phyloP scores from a whole-genome alignment of 306 rosid species.

The Hylodesmum podocarpum region DNA sequence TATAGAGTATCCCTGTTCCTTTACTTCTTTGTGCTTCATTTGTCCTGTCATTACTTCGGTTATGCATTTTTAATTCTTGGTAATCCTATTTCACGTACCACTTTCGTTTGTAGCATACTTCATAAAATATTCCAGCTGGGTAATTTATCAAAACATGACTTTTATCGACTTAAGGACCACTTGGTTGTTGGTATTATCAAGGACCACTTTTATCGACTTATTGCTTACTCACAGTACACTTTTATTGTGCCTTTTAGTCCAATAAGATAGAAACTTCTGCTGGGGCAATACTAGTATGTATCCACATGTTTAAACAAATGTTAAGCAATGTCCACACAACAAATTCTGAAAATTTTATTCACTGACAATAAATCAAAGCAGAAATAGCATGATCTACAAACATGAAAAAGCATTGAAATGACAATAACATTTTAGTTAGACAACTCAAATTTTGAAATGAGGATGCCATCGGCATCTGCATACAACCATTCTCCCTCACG shows the following conservation, averaged over 20 bases:
- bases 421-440: slow-evolving; percentile 27
- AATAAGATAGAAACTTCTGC: background rate
- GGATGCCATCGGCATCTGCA: slow-evolving; percentile 67
- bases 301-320: background rate
- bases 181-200: background rate
- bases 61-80: background rate
- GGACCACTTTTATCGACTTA: background rate
- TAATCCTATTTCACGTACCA: background rate
- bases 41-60: background rate
- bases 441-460: slow-evolving; percentile 43
- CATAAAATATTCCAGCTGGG: background rate
- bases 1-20: background rate
- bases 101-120: background rate
- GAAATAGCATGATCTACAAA: background rate
- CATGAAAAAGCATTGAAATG: background rate
- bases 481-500: slow-evolving; percentile 84
- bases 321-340: background rate
- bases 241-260: background rate
- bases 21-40: too few relatives aligned
- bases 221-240: too few relatives aligned
- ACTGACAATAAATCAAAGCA: background rate
- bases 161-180: background rate
- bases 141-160: background rate
- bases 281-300: background rate
- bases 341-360: background rate